Evolutionary conservation across 2,329 filamentous ascomycete species (phyloP), one percentile per base, ranked within the genome.

Genomic region (Fusarium multiceps): DNA sequence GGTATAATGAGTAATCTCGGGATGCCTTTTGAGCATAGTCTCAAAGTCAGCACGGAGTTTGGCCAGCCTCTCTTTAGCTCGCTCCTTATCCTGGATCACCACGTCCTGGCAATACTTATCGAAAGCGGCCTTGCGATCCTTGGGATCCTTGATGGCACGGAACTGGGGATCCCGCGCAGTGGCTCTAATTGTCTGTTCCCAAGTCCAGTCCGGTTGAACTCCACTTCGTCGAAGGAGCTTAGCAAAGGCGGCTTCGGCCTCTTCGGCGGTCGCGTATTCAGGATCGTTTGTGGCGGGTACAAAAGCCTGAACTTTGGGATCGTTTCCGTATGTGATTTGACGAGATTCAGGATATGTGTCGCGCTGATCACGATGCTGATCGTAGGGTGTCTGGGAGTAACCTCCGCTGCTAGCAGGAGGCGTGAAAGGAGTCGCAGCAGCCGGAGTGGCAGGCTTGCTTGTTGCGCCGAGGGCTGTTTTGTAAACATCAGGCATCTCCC

Each of bases 1-100:
- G 43, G 95, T 98, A 80, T 97, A 98, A 79, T 98, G 90, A 80
- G 94, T 96, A 81, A 99, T 98, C 80, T 99, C 96, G 66, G 94
- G 94, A 80, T 99, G 95, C 72, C 94, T 94, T 81, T 92, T 93
- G 72, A 99, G 87, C 96, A 99, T 99, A 58, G 91, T 94, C 73
- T 92, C 92, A 81, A 99, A 99, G 84, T 98, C 96, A 80, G 92
- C 87, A 76, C 94, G 93, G 77, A 98, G 87, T 84, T 98, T 98
- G 74, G 93, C 87, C 80, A 97, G 87, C 78, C 96, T 91, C 82
- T 98, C 95, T 81, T 97, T 95, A 77, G 94, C 94, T 73, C 92
- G 92, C 80, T 97, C 93, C 84, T 97, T 96, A 83, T 99, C 96
- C 82, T 98, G 93, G 72, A 92, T 86, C 73, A 96, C 89, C 80